Percentiles rank a stretch among this genome's conserved stretches.
These are phyloP conservation scores for Anacardium occidentale DNA, from an alignment of 345 rosid species.

Conservation along the genomic window DNA sequence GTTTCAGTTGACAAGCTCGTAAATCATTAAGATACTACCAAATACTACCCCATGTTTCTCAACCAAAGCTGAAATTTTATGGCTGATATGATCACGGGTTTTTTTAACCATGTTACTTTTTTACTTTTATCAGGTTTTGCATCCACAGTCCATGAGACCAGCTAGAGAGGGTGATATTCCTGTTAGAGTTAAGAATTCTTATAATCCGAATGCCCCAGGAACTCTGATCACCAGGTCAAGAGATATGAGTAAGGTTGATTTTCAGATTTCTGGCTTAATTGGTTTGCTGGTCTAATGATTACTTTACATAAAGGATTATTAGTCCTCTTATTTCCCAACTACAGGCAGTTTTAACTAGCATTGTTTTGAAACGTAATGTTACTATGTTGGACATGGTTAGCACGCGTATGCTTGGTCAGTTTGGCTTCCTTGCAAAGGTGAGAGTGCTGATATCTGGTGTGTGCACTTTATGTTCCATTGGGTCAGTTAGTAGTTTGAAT, in stretches of 20 bases:
- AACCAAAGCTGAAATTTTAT: background rate
- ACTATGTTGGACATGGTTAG: constrained; percentile 98
- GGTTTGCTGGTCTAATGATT: constrained; percentile 1
- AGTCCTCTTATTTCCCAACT: constrained; percentile 20
- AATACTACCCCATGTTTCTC: no score
- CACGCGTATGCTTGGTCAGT: constrained; percentile 98
- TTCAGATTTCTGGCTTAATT: constrained; percentile 9
- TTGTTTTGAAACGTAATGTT: constrained; percentile 93
- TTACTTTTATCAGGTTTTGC: constrained; percentile 64
- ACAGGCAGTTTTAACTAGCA: constrained; percentile 95
- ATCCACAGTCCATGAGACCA: constrained; percentile 99
- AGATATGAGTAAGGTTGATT: constrained; percentile 88
- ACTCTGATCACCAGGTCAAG: constrained; percentile 84
- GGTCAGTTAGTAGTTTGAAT: constrained; percentile 1
- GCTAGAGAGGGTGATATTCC: constrained; percentile 97
- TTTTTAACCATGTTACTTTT: constrained; percentile 8
- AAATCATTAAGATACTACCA: no score
- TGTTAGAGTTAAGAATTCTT: constrained; percentile 95
- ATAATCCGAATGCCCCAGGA: constrained; percentile 94
- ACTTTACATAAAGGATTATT: constrained; percentile 2
- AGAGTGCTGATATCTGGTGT: constrained; percentile 13
- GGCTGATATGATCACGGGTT: background rate
- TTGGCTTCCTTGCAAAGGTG: constrained; percentile 97
- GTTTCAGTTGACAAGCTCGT: no score
- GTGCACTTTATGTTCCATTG: constrained; percentile 2